phyloP scores from a whole-genome alignment of 2,329 filamentous ascomycete genomes.

The Rutstroemia sp. region DNA sequence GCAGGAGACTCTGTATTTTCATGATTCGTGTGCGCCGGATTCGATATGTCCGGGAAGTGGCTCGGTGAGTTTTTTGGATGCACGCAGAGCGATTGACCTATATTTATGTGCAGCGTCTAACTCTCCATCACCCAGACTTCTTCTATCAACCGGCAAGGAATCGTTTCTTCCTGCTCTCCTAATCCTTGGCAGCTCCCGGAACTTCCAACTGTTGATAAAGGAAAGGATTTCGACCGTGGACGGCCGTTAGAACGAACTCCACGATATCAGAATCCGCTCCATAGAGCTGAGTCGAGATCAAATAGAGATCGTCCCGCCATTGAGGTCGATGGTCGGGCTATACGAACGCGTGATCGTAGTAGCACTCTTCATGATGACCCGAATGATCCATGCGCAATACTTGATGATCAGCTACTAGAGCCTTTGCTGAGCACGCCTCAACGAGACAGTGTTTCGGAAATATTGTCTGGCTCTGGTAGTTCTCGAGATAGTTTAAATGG shows the following conservation, averaged over 20 bases:
- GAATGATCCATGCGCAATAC: conserved; percentile 19
- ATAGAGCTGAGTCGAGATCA: conserved; percentile 21
- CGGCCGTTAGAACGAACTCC: conserved; percentile 16
- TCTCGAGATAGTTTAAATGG: neutral
- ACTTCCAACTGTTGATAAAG: conserved; percentile 6
- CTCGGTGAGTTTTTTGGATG: neutral
- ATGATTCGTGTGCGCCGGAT: neutral
- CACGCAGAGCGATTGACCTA: neutral
- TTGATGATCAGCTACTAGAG: conserved; percentile 27
- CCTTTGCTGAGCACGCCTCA: conserved; percentile 21
- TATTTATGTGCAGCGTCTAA: neutral
- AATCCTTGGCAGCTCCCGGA: conserved; percentile 3
- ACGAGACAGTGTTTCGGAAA: conserved; percentile 21
- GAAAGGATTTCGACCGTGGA: conserved; percentile 19
- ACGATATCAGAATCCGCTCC: conserved; percentile 21
- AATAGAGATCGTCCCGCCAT: conserved; percentile 18
- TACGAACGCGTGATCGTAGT: conserved; percentile 23
- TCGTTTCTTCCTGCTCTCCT: neutral
- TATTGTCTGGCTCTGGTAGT: conserved; percentile 12
- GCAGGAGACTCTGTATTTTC: neutral
- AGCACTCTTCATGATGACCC: conserved; percentile 26
- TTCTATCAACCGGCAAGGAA: neutral
- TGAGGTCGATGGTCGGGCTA: conserved; percentile 20
- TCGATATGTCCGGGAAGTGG: neutral
- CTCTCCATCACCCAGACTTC: neutral